Evolutionary conservation across 306 rosid species (phyloP).

Genomic region (Castanea sativa): DNA sequence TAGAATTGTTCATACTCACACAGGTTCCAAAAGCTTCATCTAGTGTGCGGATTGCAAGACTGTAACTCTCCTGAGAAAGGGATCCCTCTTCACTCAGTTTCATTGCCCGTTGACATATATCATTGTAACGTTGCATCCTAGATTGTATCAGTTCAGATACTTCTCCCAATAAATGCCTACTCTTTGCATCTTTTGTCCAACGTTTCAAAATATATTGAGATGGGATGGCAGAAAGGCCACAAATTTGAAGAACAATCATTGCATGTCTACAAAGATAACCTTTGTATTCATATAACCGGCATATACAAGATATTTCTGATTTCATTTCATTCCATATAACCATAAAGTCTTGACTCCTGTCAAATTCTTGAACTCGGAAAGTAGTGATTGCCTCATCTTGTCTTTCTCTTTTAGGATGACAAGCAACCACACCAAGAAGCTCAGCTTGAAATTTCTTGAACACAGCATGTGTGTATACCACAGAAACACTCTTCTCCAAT

Average conservation of each 20-base stretch:
- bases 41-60: constrained; percentile 66
- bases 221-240: constrained; percentile 76
- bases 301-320: constrained; percentile 74
- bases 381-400: constrained; percentile 58
- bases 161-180: constrained; percentile 55
- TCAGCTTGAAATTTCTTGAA: constrained; percentile 93
- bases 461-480: constrained; percentile 74
- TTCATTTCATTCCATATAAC: constrained; percentile 70
- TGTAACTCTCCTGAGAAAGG: constrained; percentile 81
- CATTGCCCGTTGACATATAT: constrained; percentile 71
- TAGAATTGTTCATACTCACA: constrained; percentile 54
- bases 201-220: constrained; percentile 79
- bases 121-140: constrained; percentile 77
- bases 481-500: constrained; percentile 85
- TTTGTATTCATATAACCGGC: constrained; percentile 81
- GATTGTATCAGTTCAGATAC: constrained; percentile 56
- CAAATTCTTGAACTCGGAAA: constrained; percentile 81
- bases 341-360: constrained; percentile 62
- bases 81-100: constrained; percentile 87
- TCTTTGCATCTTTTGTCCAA: constrained; percentile 90
- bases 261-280: constrained; percentile 99
- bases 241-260: constrained; percentile 86
- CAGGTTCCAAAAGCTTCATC: constrained; percentile 72
- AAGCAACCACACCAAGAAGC: constrained; percentile 92
- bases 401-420: constrained; percentile 79